Conservation (phyloP, 148 eudicot genomes). For the Silene conica region DNA sequence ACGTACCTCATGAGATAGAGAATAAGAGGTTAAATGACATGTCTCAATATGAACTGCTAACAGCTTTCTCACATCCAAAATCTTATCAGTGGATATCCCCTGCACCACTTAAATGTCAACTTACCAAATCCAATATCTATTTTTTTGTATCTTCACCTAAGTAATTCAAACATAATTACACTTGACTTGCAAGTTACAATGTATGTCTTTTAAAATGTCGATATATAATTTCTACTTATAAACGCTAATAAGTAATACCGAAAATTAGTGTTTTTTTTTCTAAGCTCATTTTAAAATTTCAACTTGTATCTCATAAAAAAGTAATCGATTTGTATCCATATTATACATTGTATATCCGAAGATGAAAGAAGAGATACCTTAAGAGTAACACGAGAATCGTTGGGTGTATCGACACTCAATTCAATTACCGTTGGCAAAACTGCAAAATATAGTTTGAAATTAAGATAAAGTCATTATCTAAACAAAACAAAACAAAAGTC, state of each 20-base stretch:
- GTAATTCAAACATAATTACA: too few relatives aligned
- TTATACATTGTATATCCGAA: too few relatives aligned
- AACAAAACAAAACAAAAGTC: not conserved
- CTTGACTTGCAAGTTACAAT: too few relatives aligned
- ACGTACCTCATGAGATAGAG: conserved; percentile 81
- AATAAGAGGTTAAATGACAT: conserved; percentile 82
- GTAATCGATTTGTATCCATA: too few relatives aligned
- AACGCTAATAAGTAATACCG: too few relatives aligned
- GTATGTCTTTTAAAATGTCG: too few relatives aligned
- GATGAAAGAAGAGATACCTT: conserved; percentile 41
- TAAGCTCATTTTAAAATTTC: too few relatives aligned
- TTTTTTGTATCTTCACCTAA: too few relatives aligned
- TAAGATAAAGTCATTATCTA: not conserved
- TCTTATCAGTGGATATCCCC: conserved; percentile 97
- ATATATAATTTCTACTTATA: too few relatives aligned
- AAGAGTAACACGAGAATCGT: conserved; percentile 58
- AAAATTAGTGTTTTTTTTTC: too few relatives aligned
- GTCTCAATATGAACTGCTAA: conserved; percentile 79
- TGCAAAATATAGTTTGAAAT: conserved; percentile 18
- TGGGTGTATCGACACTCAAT: conserved; percentile 48
- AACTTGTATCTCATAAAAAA: too few relatives aligned
- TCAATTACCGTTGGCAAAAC: conserved; percentile 80
- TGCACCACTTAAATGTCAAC: conserved; percentile 25
- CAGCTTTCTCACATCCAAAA: conserved; percentile 75
- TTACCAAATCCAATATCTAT: not conserved